Percentiles rank a stretch among this genome's conserved stretches.
Conservation (phyloP, 2,329 filamentous ascomycete genomes). For the Arthrocladium fulminans region DNA sequence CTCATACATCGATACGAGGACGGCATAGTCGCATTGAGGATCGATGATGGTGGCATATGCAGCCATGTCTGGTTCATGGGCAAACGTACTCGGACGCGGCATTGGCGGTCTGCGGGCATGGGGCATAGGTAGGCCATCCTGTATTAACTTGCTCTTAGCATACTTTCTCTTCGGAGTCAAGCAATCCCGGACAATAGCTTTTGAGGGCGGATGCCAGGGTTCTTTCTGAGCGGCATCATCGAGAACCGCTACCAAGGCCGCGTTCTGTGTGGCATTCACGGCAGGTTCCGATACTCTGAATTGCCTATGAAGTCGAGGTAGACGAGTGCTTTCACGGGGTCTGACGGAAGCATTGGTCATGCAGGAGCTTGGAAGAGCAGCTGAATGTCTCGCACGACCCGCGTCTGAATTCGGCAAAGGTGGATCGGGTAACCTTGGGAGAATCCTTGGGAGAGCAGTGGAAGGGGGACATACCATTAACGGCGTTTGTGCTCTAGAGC, state of each 20-base stretch:
- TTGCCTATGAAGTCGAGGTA: background rate
- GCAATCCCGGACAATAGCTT: constrained; percentile 28
- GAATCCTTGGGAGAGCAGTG: constrained; percentile 26
- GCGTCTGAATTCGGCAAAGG: background rate
- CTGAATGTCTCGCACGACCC: background rate
- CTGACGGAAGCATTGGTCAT: background rate
- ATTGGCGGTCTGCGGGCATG: constrained; percentile 53
- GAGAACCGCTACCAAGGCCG: constrained; percentile 6
- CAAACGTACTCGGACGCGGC: constrained; percentile 61
- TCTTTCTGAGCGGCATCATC: constrained; percentile 12
- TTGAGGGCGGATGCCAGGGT: constrained; percentile 17
- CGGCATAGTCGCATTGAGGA: constrained; percentile 66
- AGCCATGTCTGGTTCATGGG: constrained; percentile 65
- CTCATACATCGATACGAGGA: constrained; percentile 96
- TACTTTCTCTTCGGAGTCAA: constrained; percentile 22
- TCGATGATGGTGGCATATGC: constrained; percentile 60
- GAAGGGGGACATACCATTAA: constrained; percentile 35
- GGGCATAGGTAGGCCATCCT: constrained; percentile 45
- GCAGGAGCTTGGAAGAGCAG: background rate
- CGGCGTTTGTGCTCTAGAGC: constrained; percentile 36
- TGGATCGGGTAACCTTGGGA: constrained; percentile 11
- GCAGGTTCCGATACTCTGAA: background rate
- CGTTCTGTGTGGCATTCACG: background rate
- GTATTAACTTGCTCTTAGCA: constrained; percentile 30
- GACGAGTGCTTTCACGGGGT: background rate